Percentiles rank a stretch among this genome's conserved stretches.
Evolutionary conservation across 306 rosid species (phyloP).

Genomic region (Trifolium subterraneum): DNA sequence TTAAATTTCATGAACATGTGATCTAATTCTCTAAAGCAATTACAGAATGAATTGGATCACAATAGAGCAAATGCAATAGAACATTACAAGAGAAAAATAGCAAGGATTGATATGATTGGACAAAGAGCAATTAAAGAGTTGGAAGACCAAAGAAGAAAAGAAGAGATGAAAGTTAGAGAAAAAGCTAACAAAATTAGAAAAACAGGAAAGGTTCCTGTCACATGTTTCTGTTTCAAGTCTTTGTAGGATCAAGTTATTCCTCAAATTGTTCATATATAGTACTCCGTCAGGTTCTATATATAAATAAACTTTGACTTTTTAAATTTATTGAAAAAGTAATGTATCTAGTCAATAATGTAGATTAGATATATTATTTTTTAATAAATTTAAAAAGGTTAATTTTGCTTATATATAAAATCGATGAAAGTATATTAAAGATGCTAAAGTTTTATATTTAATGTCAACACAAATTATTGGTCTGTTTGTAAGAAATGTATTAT

Average conservation of each 20-base stretch:
- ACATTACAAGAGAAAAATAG: conserved; percentile 58
- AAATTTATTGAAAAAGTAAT: too few species aligned
- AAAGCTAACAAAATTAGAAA: conserved; percentile 57
- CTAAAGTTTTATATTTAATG: conserved; percentile 9
- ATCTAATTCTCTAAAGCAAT: conserved; percentile 17
- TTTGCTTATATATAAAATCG: too few species aligned
- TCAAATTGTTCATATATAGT: conserved; percentile 18
- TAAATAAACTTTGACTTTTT: too few species aligned
- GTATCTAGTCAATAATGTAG: too few species aligned
- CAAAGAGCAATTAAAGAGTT: conserved; percentile 60
- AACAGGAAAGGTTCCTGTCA: conserved; percentile 57
- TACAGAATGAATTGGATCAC: conserved; percentile 61
- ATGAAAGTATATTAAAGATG: too few species aligned
- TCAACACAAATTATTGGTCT: background rate
- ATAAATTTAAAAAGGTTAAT: too few species aligned
- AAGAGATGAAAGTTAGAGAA: conserved; percentile 56
- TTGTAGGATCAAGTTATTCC: background rate
- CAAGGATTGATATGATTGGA: conserved; percentile 61
- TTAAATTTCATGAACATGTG: conserved; percentile 26
- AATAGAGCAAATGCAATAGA: conserved; percentile 47
- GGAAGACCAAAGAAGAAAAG: conserved; percentile 66
- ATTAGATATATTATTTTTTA: too few species aligned
- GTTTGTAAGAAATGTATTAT: background rate
- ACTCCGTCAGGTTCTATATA: too few species aligned
- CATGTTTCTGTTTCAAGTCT: conserved; percentile 66